phyloP scores from a whole-genome alignment of 345 rosid species.

The Cardamine chenopodiifolia region DNA sequence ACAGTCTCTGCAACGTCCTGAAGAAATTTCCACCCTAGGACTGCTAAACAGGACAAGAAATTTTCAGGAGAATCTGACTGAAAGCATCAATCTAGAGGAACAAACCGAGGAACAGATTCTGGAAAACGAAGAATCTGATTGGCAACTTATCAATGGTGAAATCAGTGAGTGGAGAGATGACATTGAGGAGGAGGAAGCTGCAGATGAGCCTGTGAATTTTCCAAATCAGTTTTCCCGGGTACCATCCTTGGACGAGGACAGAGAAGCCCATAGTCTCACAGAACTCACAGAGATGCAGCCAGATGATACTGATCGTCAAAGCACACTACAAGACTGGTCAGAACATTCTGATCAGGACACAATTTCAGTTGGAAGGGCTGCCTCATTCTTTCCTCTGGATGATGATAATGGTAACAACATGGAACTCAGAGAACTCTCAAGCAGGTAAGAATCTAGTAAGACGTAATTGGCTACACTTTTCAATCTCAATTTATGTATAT shows the following conservation, averaged over 20 bases:
- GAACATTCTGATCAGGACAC: constrained; percentile 56
- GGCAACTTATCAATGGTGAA: constrained; percentile 48
- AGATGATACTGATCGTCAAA: constrained; percentile 53
- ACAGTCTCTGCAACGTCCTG: constrained; percentile 38
- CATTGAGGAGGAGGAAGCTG: constrained; percentile 46
- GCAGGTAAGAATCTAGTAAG: constrained; percentile 55
- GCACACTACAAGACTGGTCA: constrained; percentile 61
- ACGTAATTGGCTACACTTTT: constrained; percentile 14
- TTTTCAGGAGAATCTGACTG: constrained; percentile 45
- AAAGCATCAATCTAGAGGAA: constrained; percentile 42
- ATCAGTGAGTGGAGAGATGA: constrained; percentile 48
- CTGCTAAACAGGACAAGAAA: constrained; percentile 33
- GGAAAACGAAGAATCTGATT: constrained; percentile 50
- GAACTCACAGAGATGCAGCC: constrained; percentile 50
- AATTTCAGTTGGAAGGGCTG: constrained; percentile 51
- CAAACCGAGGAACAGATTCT: constrained; percentile 45
- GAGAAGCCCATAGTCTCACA: constrained; percentile 44
- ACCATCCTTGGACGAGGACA: constrained; percentile 47
- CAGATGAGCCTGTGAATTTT: constrained; percentile 45
- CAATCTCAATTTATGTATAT: constrained; percentile 7
- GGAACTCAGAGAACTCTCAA: constrained; percentile 84
- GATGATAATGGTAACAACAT: constrained; percentile 64
- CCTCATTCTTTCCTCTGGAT: constrained; percentile 57
- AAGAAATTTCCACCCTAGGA: constrained; percentile 38
- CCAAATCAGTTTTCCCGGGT: constrained; percentile 46